Conservation (phyloP, 306 rosid genomes). For the Betula pendula region DNA sequence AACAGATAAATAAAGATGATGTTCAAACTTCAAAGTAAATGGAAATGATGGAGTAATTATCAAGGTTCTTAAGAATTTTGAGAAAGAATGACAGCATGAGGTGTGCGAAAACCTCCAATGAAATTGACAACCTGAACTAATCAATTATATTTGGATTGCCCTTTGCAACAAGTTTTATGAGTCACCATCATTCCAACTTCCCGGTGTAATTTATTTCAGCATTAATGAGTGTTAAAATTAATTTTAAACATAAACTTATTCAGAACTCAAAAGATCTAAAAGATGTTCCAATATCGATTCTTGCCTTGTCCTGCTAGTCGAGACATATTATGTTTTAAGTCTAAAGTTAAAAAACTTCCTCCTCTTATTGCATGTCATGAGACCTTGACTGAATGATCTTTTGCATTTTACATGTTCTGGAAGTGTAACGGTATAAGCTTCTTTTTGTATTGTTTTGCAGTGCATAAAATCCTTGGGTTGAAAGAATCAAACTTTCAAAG, state of each 20-base stretch:
- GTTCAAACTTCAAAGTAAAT: background rate
- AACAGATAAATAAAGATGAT: background rate
- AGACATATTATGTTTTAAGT: background rate
- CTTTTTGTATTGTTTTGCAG: conserved; percentile 45
- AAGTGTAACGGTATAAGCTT: conserved; percentile 2
- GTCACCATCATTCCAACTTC: no score
- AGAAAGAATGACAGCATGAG: background rate
- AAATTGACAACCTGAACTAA: background rate
- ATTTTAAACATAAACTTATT: background rate
- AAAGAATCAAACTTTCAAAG: conserved; percentile 81
- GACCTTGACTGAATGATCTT: background rate
- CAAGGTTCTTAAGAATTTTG: background rate
- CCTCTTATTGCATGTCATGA: background rate
- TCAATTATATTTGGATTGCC: background rate
- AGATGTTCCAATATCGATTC: background rate
- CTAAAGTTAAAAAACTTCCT: background rate
- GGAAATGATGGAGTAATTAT: background rate
- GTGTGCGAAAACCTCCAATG: background rate
- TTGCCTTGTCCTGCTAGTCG: background rate
- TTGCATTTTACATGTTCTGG: background rate
- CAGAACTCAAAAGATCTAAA: background rate
- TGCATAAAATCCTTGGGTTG: conserved; percentile 81
- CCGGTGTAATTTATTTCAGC: no score
- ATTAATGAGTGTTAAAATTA: background rate
- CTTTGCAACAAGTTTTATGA: background rate